Evolutionary conservation across 106 monocot species (phyloP).

Genomic region (Phalaenopsis equestris): DNA sequence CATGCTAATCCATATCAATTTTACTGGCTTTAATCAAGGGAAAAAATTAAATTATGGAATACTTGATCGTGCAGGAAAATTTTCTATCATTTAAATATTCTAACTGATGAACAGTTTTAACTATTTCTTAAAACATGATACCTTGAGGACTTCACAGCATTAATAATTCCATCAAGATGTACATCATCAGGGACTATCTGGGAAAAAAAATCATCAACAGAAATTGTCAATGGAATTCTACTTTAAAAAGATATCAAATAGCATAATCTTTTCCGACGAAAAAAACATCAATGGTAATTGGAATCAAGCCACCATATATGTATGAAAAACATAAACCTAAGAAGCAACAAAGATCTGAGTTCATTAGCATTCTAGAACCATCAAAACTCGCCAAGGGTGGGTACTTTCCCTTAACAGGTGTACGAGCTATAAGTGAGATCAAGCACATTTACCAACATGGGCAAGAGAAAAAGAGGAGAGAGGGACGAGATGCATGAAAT

Average conservation of each 20-base stretch:
- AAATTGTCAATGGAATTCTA: not conserved
- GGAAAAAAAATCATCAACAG: not conserved
- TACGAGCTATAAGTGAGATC: too few species aligned
- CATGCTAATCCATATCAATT: not conserved
- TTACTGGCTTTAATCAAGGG: not conserved
- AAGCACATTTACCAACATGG: too few species aligned
- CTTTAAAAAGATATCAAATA: not conserved
- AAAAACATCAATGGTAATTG: not conserved
- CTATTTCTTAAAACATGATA: not conserved
- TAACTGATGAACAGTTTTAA: not conserved
- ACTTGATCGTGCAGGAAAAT: not conserved
- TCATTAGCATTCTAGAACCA: not conserved
- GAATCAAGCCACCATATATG: not conserved
- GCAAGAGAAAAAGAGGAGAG: too few species aligned
- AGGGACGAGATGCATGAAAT: too few species aligned
- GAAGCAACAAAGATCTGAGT: not conserved
- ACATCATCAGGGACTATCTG: conserved; percentile 9
- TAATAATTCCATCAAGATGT: conserved; percentile 7
- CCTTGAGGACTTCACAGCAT: conserved; percentile 3
- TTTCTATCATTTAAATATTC: not conserved
- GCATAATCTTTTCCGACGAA: not conserved
- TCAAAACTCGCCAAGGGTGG: not conserved
- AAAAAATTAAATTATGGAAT: not conserved
- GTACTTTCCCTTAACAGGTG: too few species aligned
- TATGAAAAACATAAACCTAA: not conserved